These are phyloP conservation scores for Neonectria ditissima DNA, from an alignment of 2,329 filamentous ascomycete genomes.

Conservation along the genomic window DNA sequence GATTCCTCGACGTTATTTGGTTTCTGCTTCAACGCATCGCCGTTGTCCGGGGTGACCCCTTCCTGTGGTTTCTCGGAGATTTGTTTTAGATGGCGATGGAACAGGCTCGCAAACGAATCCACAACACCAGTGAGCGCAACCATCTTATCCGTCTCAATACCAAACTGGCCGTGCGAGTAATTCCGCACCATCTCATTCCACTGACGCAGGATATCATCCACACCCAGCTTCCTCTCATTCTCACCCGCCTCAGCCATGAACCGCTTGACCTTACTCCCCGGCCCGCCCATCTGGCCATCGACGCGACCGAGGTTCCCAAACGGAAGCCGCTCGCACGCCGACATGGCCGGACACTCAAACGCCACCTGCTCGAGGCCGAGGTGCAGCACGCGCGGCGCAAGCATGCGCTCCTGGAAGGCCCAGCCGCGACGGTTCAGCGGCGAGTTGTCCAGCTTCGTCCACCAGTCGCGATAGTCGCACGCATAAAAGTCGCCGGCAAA, in stretches of 20 bases:
- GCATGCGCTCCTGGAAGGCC: constrained; percentile 26
- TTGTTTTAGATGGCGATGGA: neutral
- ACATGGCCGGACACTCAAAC: constrained; percentile 25
- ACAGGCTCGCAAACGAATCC: neutral
- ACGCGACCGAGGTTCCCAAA: neutral
- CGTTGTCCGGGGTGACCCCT: neutral
- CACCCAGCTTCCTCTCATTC: neutral
- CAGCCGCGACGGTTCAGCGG: constrained; percentile 26
- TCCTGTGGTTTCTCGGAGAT: neutral
- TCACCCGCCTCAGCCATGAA: neutral
- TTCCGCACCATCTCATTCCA: constrained; percentile 25
- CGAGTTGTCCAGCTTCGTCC: constrained; percentile 11
- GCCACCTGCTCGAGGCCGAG: constrained; percentile 24
- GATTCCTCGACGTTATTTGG: neutral
- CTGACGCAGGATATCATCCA: neutral
- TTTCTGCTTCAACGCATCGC: neutral
- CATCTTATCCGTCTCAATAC: constrained; percentile 12
- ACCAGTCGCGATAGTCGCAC: constrained; percentile 22
- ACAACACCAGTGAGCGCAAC: constrained; percentile 22
- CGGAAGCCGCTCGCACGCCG: constrained; percentile 24
- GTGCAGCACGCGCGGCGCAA: constrained; percentile 26
- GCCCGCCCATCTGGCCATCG: neutral
- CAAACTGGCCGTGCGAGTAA: constrained; percentile 15
- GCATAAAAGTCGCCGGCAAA: constrained; percentile 8
- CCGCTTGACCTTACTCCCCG: constrained; percentile 4